These are phyloP conservation scores for Solanum appendiculatum DNA, from an alignment of 257 asterid species.

Conservation along the genomic window DNA sequence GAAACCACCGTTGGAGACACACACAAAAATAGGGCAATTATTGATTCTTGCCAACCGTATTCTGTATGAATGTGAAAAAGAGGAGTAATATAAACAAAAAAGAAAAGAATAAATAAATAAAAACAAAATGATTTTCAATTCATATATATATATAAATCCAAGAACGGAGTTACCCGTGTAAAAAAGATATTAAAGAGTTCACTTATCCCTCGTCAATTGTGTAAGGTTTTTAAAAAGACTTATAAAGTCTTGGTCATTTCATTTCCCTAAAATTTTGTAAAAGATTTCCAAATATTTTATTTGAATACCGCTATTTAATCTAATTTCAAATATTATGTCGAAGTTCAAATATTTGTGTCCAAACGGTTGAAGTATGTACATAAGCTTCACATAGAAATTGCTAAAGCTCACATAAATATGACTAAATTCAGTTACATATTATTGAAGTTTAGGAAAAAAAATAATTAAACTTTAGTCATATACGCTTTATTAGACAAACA, in stretches of 20 bases:
- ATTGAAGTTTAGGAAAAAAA: too few species aligned
- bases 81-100: neutral
- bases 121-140: neutral
- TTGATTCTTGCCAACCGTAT: neutral
- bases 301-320: neutral
- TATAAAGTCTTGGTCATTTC: neutral
- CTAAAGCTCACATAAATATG: too few species aligned
- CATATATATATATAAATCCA: neutral
- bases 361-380: neutral
- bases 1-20: neutral
- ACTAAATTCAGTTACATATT: too few species aligned
- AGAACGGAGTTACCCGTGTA: neutral
- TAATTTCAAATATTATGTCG: neutral
- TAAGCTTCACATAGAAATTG: too few species aligned
- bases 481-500: too few species aligned
- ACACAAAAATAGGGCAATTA: neutral
- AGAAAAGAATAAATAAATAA: neutral
- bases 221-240: neutral
- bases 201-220: neutral
- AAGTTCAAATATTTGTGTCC: neutral
- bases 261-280: neutral
- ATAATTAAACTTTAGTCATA: too few species aligned
- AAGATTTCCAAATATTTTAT: neutral
- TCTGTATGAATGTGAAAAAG: neutral
- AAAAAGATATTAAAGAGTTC: neutral